Evolutionary conservation across 345 rosid genomes (phyloP).

Genomic region (Arabidopsis suecica): DNA sequence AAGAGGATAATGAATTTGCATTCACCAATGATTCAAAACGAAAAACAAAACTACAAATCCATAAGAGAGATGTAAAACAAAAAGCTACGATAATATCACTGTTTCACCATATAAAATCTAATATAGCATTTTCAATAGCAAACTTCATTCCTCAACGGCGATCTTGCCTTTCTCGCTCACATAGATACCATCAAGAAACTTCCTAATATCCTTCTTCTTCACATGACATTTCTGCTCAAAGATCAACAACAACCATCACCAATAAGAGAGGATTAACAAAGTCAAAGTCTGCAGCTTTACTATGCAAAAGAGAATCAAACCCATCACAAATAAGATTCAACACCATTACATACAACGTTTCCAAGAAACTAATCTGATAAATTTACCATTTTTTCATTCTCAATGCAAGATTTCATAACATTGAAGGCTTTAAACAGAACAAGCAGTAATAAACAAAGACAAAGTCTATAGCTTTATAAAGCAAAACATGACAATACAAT

Average conservation of each 20-base stretch:
- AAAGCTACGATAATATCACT: constrained; percentile 31
- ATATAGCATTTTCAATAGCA: neutral
- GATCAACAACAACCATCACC: neutral
- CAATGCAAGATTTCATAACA: neutral
- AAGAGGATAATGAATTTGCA: constrained; percentile 20
- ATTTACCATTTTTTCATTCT: neutral
- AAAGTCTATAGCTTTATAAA: neutral
- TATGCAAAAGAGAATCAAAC: neutral
- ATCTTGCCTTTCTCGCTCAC: constrained; percentile 65
- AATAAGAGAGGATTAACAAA: neutral
- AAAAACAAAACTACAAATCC: constrained; percentile 22
- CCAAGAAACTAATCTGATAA: neutral
- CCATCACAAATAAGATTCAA: neutral
- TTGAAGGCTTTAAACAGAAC: too few relatives aligned
- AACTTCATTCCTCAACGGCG: constrained; percentile 50
- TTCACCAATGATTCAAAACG: constrained; percentile 14
- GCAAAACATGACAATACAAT: neutral
- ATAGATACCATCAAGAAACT: constrained; percentile 72
- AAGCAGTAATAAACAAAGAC: neutral
- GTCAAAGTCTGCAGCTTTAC: neutral
- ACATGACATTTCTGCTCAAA: constrained; percentile 66
- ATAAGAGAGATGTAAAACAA: constrained; percentile 11
- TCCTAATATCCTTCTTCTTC: constrained; percentile 71
- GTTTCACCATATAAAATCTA: constrained; percentile 16
- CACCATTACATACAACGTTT: neutral